These are phyloP conservation scores for Phytophthora ramorum DNA, from an alignment of 352 stramenopile species.

Conservation along the genomic window DNA sequence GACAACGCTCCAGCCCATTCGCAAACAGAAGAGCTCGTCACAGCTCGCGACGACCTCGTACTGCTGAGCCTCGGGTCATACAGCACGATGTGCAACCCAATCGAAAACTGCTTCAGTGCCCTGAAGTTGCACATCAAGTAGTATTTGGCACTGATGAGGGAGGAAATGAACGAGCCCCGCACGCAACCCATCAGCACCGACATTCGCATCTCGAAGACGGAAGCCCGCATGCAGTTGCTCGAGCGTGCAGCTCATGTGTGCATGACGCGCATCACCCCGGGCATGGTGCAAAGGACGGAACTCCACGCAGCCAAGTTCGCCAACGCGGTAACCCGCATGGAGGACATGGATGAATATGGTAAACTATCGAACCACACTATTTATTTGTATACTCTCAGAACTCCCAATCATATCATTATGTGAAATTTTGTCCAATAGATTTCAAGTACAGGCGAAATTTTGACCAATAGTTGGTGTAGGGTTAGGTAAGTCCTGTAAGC, in stretches of 20 bases:
- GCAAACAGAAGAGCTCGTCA: conserved; percentile 10
- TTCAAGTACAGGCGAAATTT: too few species aligned
- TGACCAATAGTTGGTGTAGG: too few species aligned
- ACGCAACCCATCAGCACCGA: background rate
- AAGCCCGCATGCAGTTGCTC: conserved; percentile 2
- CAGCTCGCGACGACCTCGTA: conserved; percentile 16
- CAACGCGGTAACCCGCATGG: background rate
- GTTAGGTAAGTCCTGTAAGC: too few species aligned
- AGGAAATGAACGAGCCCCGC: background rate
- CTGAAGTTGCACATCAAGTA: conserved; percentile 19
- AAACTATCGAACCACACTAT: too few species aligned
- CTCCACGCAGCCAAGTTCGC: conserved; percentile 5
- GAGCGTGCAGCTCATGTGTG: background rate
- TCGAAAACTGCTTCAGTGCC: conserved; percentile 29
- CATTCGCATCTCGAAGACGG: background rate
- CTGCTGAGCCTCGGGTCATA: conserved; percentile 27
- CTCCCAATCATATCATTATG: too few species aligned
- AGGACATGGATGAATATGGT: conserved; percentile 7
- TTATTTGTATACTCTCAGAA: too few species aligned
- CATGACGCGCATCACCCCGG: conserved; percentile 1
- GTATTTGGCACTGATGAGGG: background rate
- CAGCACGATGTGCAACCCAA: conserved; percentile 33
- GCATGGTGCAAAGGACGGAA: conserved; percentile 6
- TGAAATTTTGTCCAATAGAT: too few species aligned
- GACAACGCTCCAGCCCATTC: conserved; percentile 29